These are phyloP conservation scores for Guyanaporus albipodus DNA, from an alignment of 768 basidiomycete genomes.

Conservation along the genomic window DNA sequence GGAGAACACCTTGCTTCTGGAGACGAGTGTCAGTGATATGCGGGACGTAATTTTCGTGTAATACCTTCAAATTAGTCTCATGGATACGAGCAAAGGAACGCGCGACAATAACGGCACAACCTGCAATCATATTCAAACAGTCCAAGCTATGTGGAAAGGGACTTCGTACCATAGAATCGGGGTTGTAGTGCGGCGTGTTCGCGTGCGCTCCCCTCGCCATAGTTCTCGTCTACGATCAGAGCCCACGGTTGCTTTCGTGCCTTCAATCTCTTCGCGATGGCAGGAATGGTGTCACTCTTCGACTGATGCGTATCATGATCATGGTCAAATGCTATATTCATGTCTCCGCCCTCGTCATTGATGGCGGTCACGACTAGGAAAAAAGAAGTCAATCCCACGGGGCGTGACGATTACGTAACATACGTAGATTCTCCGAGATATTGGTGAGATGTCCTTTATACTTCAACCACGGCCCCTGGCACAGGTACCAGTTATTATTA, in stretches of 20 bases:
- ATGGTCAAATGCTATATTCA: conserved; percentile 87
- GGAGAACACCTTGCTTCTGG: conserved; percentile 96
- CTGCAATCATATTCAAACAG: conserved; percentile 32
- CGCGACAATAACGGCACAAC: conserved; percentile 84
- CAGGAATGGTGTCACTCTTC: conserved; percentile 78
- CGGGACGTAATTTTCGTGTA: conserved; percentile 7
- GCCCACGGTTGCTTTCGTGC: conserved; percentile 85
- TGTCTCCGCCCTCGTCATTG: conserved; percentile 92
- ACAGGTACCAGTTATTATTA: conserved; percentile 3
- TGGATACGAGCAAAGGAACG: conserved; percentile 97
- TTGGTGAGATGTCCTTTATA: conserved; percentile 97
- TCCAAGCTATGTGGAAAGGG: background rate
- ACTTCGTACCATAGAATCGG: conserved; percentile 72
- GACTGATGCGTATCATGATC: conserved; percentile 43
- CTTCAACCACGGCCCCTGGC: conserved; percentile 94
- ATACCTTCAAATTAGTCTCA: conserved; percentile 92
- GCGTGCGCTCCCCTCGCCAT: conserved; percentile 95
- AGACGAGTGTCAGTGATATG: conserved; percentile 3
- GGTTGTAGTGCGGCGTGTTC: conserved; percentile 98
- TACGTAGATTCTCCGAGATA: conserved; percentile 92
- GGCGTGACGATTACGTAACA: conserved; percentile 29
- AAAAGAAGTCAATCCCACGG: conserved; percentile 1
- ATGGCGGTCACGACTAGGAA: conserved; percentile 83
- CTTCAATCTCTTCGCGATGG: conserved; percentile 86
- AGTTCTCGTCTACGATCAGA: conserved; percentile 92